A percentile compares a stretch with the other conserved stretches of the same genome.
Evolutionary conservation across 129 eudicot genomes (phyloP).

Genomic region (Daucus carota): DH1_v3.0 NC_030382.2:50341501-50342000

Average conservation of each 20-base stretch:
- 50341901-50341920: constrained; percentile 77
- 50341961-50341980: constrained; percentile 74
- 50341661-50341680: constrained; percentile 89
- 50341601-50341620: constrained; percentile 21
- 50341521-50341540: constrained; percentile 27
- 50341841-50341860: constrained; percentile 62
- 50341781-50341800: constrained; percentile 61
- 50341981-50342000: constrained; percentile 88
- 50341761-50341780: constrained; percentile 75
- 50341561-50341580: constrained; percentile 76
- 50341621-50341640: constrained; percentile 55
- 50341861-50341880: constrained; percentile 69
- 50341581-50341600: constrained; percentile 32
- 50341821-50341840: constrained; percentile 76
- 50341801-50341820: constrained; percentile 69
- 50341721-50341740: constrained; percentile 19
- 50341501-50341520: constrained; percentile 69
- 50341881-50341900: constrained; percentile 87
- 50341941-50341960: constrained; percentile 49
- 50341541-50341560: constrained; percentile 54
- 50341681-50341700: constrained; percentile 80
- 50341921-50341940: constrained; percentile 69
- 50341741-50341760: constrained; percentile 50
- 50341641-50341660: constrained; percentile 79
- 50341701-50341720: constrained; percentile 29